Conservation (phyloP, 1,284 basidiomycete genomes). For the Tetrapyrgos nigripes region DNA sequence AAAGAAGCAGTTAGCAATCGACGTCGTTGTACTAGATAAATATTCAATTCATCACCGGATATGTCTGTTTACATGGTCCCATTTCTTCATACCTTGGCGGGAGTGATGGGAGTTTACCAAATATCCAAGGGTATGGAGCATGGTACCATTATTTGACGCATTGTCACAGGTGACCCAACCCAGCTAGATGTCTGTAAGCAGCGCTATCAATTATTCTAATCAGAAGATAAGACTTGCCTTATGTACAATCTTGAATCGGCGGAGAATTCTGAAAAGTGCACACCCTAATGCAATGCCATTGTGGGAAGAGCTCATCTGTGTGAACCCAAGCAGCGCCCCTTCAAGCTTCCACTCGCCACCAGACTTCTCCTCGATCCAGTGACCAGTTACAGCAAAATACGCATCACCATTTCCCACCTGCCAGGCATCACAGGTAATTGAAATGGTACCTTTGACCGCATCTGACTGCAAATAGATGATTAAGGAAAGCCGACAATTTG, state of each 20-base stretch:
- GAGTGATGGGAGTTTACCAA: neutral
- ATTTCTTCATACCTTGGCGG: neutral
- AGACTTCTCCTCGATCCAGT: conserved; percentile 8
- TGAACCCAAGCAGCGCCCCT: conserved; percentile 27
- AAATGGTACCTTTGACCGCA: conserved; percentile 30
- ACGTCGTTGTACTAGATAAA: neutral
- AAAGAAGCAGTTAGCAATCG: too few relatives aligned
- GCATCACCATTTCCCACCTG: conserved; percentile 23
- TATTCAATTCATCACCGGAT: neutral
- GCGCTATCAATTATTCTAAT: neutral
- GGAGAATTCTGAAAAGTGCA: conserved; percentile 28
- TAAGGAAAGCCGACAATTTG: neutral
- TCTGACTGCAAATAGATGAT: conserved; percentile 18
- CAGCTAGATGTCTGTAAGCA: neutral
- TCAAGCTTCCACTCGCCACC: conserved; percentile 14
- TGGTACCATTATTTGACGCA: conserved; percentile 11
- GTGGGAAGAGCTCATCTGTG: conserved; percentile 29
- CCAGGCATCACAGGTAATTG: conserved; percentile 36
- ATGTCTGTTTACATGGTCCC: neutral
- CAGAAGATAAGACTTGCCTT: neutral
- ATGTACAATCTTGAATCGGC: conserved; percentile 24
- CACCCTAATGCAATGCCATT: conserved; percentile 27
- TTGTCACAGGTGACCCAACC: conserved; percentile 16
- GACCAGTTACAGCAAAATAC: conserved; percentile 12
- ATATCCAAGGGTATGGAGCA: neutral